phyloP scores from a whole-genome alignment of 2,329 filamentous ascomycete genomes.

The Zymoseptoria tritici region DNA sequence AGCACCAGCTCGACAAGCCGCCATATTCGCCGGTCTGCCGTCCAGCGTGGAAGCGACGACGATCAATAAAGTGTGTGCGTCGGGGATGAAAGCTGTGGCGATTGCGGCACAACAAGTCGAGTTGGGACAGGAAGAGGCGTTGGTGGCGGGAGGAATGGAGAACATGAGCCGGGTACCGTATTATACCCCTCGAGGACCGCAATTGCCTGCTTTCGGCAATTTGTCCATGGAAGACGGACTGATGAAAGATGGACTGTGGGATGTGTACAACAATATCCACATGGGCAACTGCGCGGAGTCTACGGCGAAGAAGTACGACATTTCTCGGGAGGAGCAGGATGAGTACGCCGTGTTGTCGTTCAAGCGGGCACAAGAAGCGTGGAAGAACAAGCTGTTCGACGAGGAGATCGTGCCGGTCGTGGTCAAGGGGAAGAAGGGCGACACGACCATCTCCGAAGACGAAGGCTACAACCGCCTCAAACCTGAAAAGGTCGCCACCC shows the following conservation, averaged over 20 bases:
- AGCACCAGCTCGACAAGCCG: constrained; percentile 82
- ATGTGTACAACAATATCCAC: constrained; percentile 93
- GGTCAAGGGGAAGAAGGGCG: constrained; percentile 75
- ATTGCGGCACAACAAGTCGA: constrained; percentile 93
- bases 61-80: constrained; percentile 97
- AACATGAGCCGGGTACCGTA: constrained; percentile 94
- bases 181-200: constrained; percentile 75
- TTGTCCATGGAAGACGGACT: constrained; percentile 83
- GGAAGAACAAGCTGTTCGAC: constrained; percentile 72
- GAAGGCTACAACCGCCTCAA: constrained; percentile 87
- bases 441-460: constrained; percentile 69
- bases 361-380: constrained; percentile 80
- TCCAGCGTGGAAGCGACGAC: constrained; percentile 79
- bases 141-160: constrained; percentile 94
- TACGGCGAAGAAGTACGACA: constrained; percentile 77
- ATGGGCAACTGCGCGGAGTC: constrained; percentile 97
- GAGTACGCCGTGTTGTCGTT: constrained; percentile 85
- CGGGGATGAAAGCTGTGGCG: constrained; percentile 83
- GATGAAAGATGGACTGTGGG: constrained; percentile 89
- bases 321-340: constrained; percentile 83
- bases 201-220: constrained; percentile 78
- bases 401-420: constrained; percentile 89
- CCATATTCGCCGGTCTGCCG: constrained; percentile 78
- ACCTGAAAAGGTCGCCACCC: constrained; percentile 71
- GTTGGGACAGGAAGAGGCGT: constrained; percentile 77